Base-by-base conservation (phyloP, 2,329 filamentous ascomycete species). In the Cercospora sojina region DNA sequence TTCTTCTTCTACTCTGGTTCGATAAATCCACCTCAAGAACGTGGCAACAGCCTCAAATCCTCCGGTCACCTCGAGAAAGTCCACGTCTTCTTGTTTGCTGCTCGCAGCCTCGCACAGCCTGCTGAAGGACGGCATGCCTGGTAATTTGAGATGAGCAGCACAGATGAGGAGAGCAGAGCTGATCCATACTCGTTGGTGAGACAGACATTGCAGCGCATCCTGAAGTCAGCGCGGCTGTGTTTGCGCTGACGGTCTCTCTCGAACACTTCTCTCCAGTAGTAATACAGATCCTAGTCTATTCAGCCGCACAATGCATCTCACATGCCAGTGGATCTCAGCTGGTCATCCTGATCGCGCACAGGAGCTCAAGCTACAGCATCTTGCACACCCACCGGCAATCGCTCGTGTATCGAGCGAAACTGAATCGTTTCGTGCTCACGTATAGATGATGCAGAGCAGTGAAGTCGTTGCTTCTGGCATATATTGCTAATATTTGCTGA, bases 261-360 rank as follows among this genome's bases (percentile, higher is more conserved):
- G 65, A n/a, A 31, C 51, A 18, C 20, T 25, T 16, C 51, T 56
- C 25, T 18, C 25, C 51, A 20, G 51, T 29, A 20, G 51, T 29
- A 32, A 56, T 63, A 47, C 29, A 18, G 35, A 66, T 66, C 60
- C 64, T 57, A 60, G 64, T 63, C 32, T 32, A 27, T 35, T 66
- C 64, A 66, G 64, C 64, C 64, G 64, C 64, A 64, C 60, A 56
- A 57, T 47, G 43, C 43, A 18, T 49, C 20, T 16, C 27, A 60
- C 56, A 56, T 41, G 32, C 47, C 59, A 38, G 61, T 58, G 60
- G 43, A 51, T 32, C 13, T 56, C 29, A 32, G 25, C 51, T 18
- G 51, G 3, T 16, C 25, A 32, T 31, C 13, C 23, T 29, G 20
- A 25, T 23, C 51, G 51, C 51, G 29, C 25, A 56, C 16, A 10